Conservation (phyloP, 1,284 basidiomycete species). For the Apiotrichum veenhuisii region DNA sequence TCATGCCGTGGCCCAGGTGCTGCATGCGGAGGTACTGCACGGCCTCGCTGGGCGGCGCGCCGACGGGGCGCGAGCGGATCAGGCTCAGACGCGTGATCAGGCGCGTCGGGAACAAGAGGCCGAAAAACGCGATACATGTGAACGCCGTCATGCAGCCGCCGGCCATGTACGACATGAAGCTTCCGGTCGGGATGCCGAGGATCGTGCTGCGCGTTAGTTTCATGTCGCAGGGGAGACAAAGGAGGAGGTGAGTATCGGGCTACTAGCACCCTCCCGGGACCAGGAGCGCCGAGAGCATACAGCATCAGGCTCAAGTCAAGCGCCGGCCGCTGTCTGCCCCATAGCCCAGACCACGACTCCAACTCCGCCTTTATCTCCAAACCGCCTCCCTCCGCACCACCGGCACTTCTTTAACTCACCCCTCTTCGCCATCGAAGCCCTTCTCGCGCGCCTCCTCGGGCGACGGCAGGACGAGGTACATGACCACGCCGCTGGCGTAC, state of each 20-base stretch:
- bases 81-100: slow-evolving; percentile 16
- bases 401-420: slow-evolving; percentile 13
- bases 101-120: slow-evolving; percentile 8
- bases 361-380: no score
- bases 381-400: no score
- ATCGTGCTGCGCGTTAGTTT: not conserved
- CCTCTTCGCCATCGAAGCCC: not conserved
- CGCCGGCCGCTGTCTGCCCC: no score
- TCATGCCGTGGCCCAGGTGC: slow-evolving; percentile 9
- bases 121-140: slow-evolving; percentile 2
- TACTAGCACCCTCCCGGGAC: no score
- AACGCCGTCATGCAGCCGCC: slow-evolving; percentile 3
- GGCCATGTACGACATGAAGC: slow-evolving; percentile 7
- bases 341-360: no score
- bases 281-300: no score
- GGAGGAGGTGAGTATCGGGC: no score
- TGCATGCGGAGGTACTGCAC: slow-evolving; percentile 12
- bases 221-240: no score
- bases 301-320: not conserved
- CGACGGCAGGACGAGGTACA: slow-evolving; percentile 8
- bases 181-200: slow-evolving; percentile 9
- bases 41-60: not conserved
- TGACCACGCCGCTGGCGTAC: slow-evolving; percentile 1
- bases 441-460: slow-evolving; percentile 2
- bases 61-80: slow-evolving; percentile 4